Conservation (phyloP, 331 rosid genomes). For the Acacia concinna region DNA sequence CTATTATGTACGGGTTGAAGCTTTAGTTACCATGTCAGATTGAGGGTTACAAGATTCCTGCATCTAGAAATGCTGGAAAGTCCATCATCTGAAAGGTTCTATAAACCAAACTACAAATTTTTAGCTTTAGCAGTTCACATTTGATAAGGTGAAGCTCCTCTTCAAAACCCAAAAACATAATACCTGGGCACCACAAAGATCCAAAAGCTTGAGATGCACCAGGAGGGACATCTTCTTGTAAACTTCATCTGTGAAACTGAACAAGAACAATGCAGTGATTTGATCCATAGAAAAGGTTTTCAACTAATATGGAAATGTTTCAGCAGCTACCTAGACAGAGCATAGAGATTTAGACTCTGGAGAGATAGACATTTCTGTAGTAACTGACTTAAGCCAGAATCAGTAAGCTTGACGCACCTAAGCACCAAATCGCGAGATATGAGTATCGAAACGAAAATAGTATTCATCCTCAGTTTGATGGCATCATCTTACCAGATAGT, state of each 20-base stretch:
- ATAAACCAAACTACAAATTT: conserved; percentile 23
- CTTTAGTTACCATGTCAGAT: conserved; percentile 73
- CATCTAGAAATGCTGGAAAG: conserved; percentile 63
- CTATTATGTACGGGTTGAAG: conserved; percentile 5
- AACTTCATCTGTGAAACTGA: conserved; percentile 76
- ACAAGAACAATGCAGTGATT: conserved; percentile 28
- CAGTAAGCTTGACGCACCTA: conserved; percentile 80
- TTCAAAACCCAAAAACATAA: conserved; percentile 15
- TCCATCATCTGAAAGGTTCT: conserved; percentile 82
- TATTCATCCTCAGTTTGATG: conserved; percentile 12
- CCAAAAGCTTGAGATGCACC: conserved; percentile 56
- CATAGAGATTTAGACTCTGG: conserved; percentile 76
- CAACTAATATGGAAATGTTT: conserved; percentile 12
- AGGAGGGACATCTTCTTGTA: conserved; percentile 61
- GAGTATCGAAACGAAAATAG: conserved; percentile 10
- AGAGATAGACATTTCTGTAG: conserved; percentile 55
- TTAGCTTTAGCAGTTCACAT: conserved; percentile 25
- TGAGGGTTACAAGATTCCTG: conserved; percentile 61
- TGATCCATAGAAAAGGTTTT: conserved; percentile 16
- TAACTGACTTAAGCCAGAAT: conserved; percentile 61
- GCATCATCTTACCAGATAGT: conserved; percentile 14
- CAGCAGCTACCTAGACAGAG: conserved; percentile 66
- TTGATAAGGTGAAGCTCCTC: conserved; percentile 17
- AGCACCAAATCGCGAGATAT: conserved; percentile 30
- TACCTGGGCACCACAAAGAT: conserved; percentile 92